These are phyloP conservation scores for Plasmodium malariae DNA, from an alignment of 169 alveolate species.

Conservation along the genomic window DNA sequence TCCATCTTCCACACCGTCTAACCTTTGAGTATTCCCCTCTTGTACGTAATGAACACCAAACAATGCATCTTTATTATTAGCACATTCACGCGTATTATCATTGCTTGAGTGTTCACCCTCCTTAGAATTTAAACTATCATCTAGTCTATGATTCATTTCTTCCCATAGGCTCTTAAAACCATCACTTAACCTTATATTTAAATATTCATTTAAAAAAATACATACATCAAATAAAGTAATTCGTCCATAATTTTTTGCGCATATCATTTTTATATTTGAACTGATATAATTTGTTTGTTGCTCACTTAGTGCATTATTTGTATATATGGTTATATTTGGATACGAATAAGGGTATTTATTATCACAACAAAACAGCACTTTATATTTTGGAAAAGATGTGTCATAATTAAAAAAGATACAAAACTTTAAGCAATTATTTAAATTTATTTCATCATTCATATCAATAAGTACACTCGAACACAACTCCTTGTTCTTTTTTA, in stretches of 20 bases:
- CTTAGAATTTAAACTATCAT: neutral
- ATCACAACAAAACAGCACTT: conserved; percentile 32
- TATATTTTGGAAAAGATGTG: conserved; percentile 29
- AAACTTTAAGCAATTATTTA: conserved; percentile 12
- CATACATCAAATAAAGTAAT: conserved; percentile 60
- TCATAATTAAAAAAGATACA: conserved; percentile 45
- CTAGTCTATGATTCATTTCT: conserved; percentile 48
- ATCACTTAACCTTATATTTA: conserved; percentile 14
- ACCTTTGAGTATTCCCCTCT: neutral
- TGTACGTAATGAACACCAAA: neutral
- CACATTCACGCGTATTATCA: neutral
- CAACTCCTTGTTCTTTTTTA: conserved; percentile 19
- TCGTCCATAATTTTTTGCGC: conserved; percentile 71
- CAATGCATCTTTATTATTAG: neutral
- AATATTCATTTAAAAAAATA: conserved; percentile 26
- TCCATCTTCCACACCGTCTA: neutral
- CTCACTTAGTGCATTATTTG: conserved; percentile 19
- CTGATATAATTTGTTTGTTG: conserved; percentile 20
- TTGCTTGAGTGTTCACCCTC: neutral
- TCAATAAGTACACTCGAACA: conserved; percentile 8
- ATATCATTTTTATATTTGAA: conserved; percentile 30
- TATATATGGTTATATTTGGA: conserved; percentile 38
- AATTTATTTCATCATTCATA: conserved; percentile 63
- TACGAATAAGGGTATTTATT: conserved; percentile 43
- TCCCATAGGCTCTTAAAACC: conserved; percentile 60